Base-by-base conservation (phyloP, 495 filamentous ascomycete species). In the Hypoxylon lienhwacheense region DNA sequence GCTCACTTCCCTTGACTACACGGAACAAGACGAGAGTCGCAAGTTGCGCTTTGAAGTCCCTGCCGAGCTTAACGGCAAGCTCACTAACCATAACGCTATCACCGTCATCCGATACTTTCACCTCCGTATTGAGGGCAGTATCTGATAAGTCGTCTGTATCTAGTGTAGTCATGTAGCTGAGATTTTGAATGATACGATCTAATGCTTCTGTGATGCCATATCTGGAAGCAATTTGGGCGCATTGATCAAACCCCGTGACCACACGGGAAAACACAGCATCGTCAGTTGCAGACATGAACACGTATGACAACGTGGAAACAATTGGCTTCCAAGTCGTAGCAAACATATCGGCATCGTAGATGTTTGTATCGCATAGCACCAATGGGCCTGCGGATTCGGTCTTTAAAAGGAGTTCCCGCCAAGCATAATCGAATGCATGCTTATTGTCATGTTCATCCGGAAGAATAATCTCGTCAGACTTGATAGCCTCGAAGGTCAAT, bases 11-110 rank as follows among this genome's bases (percentile, higher is more conserved):
- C 41, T 81, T 82, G 32, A 97, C 81, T 31, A 99, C 87, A 29
- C 89, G 81, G 77, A 97, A 99, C 34, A 99, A 73, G 24, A 97
- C 90, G 42, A 97, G 84, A 31, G 90, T 95, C 17, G 95, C 95
- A 47, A 97, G 71, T 68, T 97, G 91, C 24, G 91, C 92, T 64
- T 90, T 86, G 67, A 91, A 90, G 64, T 99, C 92, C 49, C 92
- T 79, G 17, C 93, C 93, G 72, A 99, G 96, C 65, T 91, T 91
- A 57, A 99, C 93, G 44, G 93, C 93, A 46, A 96, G 79, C 76
- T 99, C 92, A 67, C 93, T 97, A 61, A 99, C 93, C 93, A 99
- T 99, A 20, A 99, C 90, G 60, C 86, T 96, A 67, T 88, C 91
- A 58, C 86, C 93, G 68, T 88, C 91, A 61, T 90, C 85, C 0